Conservation (phyloP, 1,284 basidiomycete genomes). For the Cryptococcus maquisensis region DNA sequence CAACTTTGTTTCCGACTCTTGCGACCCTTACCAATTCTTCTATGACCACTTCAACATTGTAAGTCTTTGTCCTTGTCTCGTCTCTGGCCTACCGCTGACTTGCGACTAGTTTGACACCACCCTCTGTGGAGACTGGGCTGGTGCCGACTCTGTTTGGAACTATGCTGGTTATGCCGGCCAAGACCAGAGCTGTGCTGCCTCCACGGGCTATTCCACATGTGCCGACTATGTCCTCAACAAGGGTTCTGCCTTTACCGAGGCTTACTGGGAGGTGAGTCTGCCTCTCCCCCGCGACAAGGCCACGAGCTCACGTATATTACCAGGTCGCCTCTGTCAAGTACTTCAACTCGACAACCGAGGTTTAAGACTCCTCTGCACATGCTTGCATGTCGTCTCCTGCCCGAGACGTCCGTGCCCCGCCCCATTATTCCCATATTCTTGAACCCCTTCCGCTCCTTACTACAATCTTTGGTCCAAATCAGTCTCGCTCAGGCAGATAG, state of each 20-base stretch:
- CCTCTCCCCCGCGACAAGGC: background rate
- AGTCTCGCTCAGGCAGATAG: background rate
- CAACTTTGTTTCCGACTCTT: conserved; percentile 64
- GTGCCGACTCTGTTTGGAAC: conserved; percentile 61
- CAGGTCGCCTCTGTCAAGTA: conserved; percentile 46
- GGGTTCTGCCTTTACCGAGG: conserved; percentile 67
- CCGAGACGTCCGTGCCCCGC: background rate
- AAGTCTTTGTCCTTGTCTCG: background rate
- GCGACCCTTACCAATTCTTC: conserved; percentile 72
- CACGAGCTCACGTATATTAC: background rate
- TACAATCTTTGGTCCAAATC: background rate
- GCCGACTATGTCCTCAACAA: conserved; percentile 60
- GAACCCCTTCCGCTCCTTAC: background rate
- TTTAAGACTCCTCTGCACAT: conserved; percentile 17
- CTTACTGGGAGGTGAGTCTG: conserved; percentile 63
- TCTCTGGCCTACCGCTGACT: background rate
- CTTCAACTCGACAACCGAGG: conserved; percentile 41
- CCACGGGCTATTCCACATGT: conserved; percentile 61
- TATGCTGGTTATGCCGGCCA: conserved; percentile 68
- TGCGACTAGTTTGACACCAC: conserved; percentile 49
- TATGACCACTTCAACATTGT: conserved; percentile 64
- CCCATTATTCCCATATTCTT: background rate
- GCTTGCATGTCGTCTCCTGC: background rate
- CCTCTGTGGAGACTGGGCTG: conserved; percentile 68
- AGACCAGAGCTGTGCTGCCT: conserved; percentile 70